Conservation (phyloP, 768 basidiomycete species). For the Heimioporus sp. region DNA sequence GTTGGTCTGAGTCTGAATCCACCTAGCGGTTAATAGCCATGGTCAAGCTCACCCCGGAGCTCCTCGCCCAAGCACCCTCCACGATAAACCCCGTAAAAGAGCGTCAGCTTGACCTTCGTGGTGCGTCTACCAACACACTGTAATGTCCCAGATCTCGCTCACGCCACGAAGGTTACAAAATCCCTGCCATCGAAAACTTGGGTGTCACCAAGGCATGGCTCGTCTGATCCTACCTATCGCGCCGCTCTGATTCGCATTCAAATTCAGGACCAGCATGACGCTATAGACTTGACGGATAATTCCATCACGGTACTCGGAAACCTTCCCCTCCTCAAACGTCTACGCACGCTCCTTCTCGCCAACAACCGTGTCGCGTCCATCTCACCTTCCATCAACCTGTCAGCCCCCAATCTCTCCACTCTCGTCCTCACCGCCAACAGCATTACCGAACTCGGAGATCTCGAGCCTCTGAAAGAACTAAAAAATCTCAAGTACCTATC, state of each 20-base stretch:
- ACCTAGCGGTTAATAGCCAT: slow-evolving; percentile 24
- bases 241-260: slow-evolving; percentile 13
- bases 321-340: slow-evolving; percentile 81
- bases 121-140: slow-evolving; percentile 40
- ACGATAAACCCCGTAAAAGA: slow-evolving; percentile 83
- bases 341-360: slow-evolving; percentile 80
- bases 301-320: slow-evolving; percentile 79
- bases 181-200: slow-evolving; percentile 94
- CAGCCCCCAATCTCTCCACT: slow-evolving; percentile 79
- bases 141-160: slow-evolving; percentile 4
- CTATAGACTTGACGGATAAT: slow-evolving; percentile 93
- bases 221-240: slow-evolving; percentile 16
- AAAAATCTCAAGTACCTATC: slow-evolving; percentile 72
- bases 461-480: slow-evolving; percentile 79
- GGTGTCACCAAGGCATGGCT: slow-evolving; percentile 80
- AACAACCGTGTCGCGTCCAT: slow-evolving; percentile 88
- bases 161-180: slow-evolving; percentile 74
- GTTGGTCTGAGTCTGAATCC: slow-evolving; percentile 36
- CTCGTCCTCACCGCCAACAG: slow-evolving; percentile 85
- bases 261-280: slow-evolving; percentile 85
- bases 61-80: slow-evolving; percentile 78
- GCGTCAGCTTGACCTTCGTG: slow-evolving; percentile 88
- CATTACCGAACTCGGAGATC: slow-evolving; percentile 76
- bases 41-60: slow-evolving; percentile 94
- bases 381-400: slow-evolving; percentile 78